phyloP scores from a whole-genome alignment of 495 filamentous ascomycete species.

The Lophiostoma macrostomum region DNA sequence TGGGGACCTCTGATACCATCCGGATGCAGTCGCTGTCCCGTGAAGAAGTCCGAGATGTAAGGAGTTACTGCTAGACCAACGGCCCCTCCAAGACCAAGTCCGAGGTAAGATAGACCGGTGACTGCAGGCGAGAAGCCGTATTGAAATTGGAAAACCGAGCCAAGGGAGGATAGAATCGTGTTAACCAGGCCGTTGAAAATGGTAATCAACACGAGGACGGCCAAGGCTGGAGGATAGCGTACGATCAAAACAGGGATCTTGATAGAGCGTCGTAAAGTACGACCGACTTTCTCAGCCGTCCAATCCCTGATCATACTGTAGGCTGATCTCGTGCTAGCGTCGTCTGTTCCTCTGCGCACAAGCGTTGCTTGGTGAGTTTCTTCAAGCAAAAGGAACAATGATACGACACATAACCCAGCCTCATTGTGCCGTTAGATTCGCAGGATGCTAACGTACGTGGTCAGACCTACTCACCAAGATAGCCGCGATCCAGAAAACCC shows the following conservation, averaged over 20 bases:
- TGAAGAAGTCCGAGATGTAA: neutral
- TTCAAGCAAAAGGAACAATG: neutral
- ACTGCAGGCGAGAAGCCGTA: conserved; percentile 43
- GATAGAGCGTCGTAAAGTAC: neutral
- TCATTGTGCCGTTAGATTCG: too few species aligned
- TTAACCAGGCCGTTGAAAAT: neutral
- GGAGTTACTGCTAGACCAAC: neutral
- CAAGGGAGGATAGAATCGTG: neutral
- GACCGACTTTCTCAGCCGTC: neutral
- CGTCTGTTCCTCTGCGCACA: neutral
- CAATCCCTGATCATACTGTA: neutral
- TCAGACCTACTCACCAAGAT: conserved; percentile 7
- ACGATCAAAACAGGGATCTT: neutral
- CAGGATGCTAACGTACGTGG: too few species aligned
- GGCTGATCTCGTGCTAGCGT: too few species aligned
- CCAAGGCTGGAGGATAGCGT: neutral
- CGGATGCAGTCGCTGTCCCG: neutral
- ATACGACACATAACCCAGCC: conserved; percentile 3
- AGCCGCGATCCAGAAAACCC: conserved; percentile 12
- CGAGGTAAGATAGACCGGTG: conserved; percentile 33
- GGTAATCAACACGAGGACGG: neutral
- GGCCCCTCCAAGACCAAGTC: conserved; percentile 22
- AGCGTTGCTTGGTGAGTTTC: neutral
- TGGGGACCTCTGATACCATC: conserved; percentile 25
- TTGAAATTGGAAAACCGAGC: conserved; percentile 49